Evolutionary conservation across 768 basidiomycete species (phyloP).

Genomic region (Asterophora parasitica): DNA sequence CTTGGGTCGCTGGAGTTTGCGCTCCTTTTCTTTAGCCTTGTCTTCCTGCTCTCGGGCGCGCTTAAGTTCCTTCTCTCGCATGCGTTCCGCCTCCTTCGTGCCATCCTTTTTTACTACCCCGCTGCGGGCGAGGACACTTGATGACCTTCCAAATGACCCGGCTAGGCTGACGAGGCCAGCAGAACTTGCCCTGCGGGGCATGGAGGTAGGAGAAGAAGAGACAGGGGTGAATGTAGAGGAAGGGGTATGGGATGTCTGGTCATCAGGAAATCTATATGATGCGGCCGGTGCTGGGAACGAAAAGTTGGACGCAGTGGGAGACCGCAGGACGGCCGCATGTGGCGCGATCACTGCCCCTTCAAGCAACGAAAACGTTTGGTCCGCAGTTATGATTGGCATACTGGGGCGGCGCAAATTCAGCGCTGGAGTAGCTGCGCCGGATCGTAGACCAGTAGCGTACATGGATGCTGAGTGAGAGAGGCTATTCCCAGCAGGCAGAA

Average conservation of each 20-base stretch:
- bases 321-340: conserved; percentile 3
- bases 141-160: conserved; percentile 17
- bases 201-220: background rate
- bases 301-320: background rate
- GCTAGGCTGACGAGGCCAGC: conserved; percentile 13
- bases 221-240: background rate
- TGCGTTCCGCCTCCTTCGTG: conserved; percentile 12
- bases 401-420: conserved; percentile 20
- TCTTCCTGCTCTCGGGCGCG: conserved; percentile 21
- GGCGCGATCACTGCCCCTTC: background rate
- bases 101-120: conserved; percentile 14
- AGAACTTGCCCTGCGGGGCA: conserved; percentile 17
- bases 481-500: conserved; percentile 4
- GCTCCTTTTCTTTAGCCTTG: conserved; percentile 18
- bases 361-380: conserved; percentile 8
- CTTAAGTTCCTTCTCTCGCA: conserved; percentile 17
- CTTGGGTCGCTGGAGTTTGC: conserved; percentile 24
- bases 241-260: background rate
- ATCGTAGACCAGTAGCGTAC: conserved; percentile 17
- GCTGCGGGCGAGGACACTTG: conserved; percentile 16
- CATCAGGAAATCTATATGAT: background rate
- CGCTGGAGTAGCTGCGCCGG: background rate
- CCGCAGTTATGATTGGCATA: conserved; percentile 20
- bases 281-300: conserved; percentile 6
- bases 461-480: conserved; percentile 25